Conservation (phyloP, 441 rosid species). For the Mallotus repandus region DNA sequence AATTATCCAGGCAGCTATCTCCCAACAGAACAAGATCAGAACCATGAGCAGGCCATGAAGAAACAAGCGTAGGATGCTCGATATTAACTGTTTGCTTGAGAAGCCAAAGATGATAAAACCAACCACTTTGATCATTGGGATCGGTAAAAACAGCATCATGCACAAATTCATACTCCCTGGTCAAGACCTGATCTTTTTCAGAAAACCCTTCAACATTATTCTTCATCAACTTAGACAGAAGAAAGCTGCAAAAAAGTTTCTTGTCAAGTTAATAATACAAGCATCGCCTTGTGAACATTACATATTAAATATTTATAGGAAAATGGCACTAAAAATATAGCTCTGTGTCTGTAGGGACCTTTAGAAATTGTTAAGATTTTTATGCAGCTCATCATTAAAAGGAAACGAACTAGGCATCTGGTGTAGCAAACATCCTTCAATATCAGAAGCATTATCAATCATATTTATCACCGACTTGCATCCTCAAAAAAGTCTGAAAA, state of each 20-base stretch:
- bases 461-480: too few species aligned
- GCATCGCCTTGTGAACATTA: not conserved
- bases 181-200: constrained; percentile 48
- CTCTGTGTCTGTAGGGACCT: too few species aligned
- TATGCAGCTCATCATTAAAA: too few species aligned
- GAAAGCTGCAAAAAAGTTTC: constrained; percentile 54
- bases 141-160: constrained; percentile 82
- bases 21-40: constrained; percentile 45
- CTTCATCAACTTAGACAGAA: constrained; percentile 62
- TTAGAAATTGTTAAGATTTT: too few species aligned
- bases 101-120: constrained; percentile 99
- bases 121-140: constrained; percentile 91
- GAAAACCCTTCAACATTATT: constrained; percentile 52
- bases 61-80: constrained; percentile 60
- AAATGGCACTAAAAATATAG: too few species aligned
- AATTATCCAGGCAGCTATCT: constrained; percentile 30
- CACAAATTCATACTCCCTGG: constrained; percentile 67
- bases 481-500: too few species aligned
- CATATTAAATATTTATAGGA: not conserved
- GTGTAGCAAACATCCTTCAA: too few species aligned
- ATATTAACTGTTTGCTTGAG: constrained; percentile 72
- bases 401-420: too few species aligned
- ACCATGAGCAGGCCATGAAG: constrained; percentile 87
- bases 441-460: too few species aligned
- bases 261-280: constrained; percentile 5